phyloP scores from a whole-genome alignment of 257 asterid species.

The Cruciata laevipes region DNA sequence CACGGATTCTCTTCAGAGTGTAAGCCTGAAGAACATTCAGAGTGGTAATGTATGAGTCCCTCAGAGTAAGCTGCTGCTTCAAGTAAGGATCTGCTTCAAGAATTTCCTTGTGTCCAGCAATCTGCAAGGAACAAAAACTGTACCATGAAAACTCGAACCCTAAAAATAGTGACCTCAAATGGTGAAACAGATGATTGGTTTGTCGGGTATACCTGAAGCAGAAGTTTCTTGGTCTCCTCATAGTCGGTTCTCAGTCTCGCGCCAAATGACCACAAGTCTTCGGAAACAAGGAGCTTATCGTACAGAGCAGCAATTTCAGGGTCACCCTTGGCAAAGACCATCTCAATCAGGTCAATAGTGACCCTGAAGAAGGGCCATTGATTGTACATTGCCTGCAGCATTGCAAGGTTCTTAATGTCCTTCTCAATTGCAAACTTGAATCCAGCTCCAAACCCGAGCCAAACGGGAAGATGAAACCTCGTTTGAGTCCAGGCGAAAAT shows the following conservation, averaged over 20 bases:
- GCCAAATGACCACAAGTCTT: slow-evolving; percentile 40
- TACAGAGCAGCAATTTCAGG: slow-evolving; percentile 44
- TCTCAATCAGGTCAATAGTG: slow-evolving; percentile 44
- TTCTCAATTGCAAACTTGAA: slow-evolving; percentile 34
- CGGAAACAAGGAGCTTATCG: slow-evolving; percentile 45
- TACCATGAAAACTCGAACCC: background rate
- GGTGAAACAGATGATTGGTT: background rate
- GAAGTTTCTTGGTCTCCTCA: slow-evolving; percentile 33
- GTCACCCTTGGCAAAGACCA: slow-evolving; percentile 56
- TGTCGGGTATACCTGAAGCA: slow-evolving; percentile 30
- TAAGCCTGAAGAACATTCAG: slow-evolving; percentile 41
- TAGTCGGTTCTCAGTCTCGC: slow-evolving; percentile 32
- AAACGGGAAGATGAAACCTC: slow-evolving; percentile 51
- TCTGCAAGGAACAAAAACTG: slow-evolving; percentile 16
- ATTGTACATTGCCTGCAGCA: slow-evolving; percentile 43
- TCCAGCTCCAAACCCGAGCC: slow-evolving; percentile 57
- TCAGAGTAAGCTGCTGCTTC: slow-evolving; percentile 38
- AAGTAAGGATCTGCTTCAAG: slow-evolving; percentile 46
- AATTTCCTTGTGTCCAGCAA: slow-evolving; percentile 48
- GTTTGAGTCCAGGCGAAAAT: slow-evolving; percentile 62
- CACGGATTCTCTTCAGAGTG: slow-evolving; percentile 41
- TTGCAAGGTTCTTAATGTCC: slow-evolving; percentile 34
- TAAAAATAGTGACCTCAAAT: background rate
- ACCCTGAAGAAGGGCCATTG: slow-evolving; percentile 53
- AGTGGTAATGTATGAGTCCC: slow-evolving; percentile 44